phyloP scores from a whole-genome alignment of 306 rosid genomes.

The Myrica gale region DNA sequence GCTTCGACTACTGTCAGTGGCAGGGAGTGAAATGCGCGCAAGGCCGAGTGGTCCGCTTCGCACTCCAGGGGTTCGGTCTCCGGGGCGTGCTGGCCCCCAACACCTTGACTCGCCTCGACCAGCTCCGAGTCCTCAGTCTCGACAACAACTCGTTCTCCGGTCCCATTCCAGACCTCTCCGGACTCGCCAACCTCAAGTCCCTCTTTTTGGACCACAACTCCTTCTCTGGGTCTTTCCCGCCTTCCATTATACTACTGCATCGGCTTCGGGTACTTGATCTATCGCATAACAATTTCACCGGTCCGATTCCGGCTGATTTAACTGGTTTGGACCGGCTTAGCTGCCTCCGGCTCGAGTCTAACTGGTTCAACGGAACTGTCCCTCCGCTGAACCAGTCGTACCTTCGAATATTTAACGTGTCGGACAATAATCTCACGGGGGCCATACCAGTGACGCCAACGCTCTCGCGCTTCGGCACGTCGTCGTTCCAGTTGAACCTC shows the following conservation, averaged over 20 bases:
- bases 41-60: conserved; percentile 61
- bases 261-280: conserved; percentile 59
- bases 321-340: conserved; percentile 50
- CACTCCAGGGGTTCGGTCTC: conserved; percentile 44
- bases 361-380: conserved; percentile 53
- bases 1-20: conserved; percentile 81
- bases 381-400: conserved; percentile 65
- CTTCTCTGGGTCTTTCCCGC: conserved; percentile 69
- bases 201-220: conserved; percentile 57
- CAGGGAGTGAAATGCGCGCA: conserved; percentile 82
- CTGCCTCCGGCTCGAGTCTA: conserved; percentile 55
- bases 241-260: conserved; percentile 54
- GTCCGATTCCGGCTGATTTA: conserved; percentile 45
- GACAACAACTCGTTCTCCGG: conserved; percentile 77
- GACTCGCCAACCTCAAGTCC: conserved; percentile 58
- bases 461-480: conserved; percentile 43
- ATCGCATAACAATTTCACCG: conserved; percentile 56
- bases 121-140: conserved; percentile 73
- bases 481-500: conserved; percentile 54
- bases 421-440: conserved; percentile 66
- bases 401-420: conserved; percentile 47
- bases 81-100: conserved; percentile 52
- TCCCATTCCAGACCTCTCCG: conserved; percentile 74
- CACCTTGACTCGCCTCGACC: conserved; percentile 66
- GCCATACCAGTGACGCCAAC: conserved; percentile 50